phyloP scores from a whole-genome alignment of 805 yeast genomes.

The Myxozyma udenii region DNA sequence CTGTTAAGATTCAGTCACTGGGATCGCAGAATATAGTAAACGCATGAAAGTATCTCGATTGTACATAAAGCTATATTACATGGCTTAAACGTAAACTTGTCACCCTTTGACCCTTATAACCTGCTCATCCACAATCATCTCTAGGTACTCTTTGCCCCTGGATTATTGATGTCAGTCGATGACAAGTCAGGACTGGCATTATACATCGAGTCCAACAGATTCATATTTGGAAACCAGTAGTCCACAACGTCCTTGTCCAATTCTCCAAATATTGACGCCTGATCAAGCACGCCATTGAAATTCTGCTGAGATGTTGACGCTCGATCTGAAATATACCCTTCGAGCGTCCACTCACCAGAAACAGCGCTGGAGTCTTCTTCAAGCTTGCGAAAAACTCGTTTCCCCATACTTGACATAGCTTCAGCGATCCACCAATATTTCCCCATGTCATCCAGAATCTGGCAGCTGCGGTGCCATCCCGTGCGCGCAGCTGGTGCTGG shows the following conservation, averaged over 20 bases:
- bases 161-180: too few relatives aligned
- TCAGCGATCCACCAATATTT: conserved; percentile 28
- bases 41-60: too few relatives aligned
- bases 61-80: too few relatives aligned
- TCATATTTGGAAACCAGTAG: conserved; percentile 31
- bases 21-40: too few relatives aligned
- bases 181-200: too few relatives aligned
- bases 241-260: conserved; percentile 30
- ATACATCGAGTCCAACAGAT: conserved; percentile 11
- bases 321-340: conserved; percentile 14
- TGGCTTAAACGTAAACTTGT: too few relatives aligned
- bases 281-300: conserved; percentile 28
- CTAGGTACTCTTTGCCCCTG: too few relatives aligned
- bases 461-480: conserved; percentile 21
- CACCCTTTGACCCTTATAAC: too few relatives aligned
- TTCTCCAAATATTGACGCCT: conserved; percentile 32
- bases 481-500: conserved; percentile 29
- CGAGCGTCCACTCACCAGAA: conserved; percentile 11
- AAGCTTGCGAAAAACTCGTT: conserved; percentile 20
- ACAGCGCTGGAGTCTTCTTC: conserved; percentile 20
- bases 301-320: conserved; percentile 9
- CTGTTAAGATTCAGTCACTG: too few relatives aligned
- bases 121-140: too few relatives aligned
- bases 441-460: conserved; percentile 18
- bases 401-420: conserved; percentile 28